Conservation (phyloP, 2,329 filamentous ascomycete species). For the Cryphonectria japonica region DNA sequence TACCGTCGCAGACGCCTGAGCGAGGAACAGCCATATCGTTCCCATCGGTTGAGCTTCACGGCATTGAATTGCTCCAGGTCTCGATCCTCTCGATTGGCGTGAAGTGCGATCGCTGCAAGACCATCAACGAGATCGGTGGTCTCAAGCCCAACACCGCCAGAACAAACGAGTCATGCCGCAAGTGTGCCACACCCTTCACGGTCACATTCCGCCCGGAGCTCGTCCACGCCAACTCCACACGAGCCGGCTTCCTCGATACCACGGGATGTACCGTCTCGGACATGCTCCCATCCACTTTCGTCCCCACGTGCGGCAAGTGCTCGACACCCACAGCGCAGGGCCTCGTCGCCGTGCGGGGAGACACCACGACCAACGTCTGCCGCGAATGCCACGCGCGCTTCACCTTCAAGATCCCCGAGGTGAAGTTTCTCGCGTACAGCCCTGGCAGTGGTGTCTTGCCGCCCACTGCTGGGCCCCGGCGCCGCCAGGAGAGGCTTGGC, state of each 20-base stretch:
- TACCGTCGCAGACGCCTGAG: constrained; percentile 51
- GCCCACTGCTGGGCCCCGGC: constrained; percentile 44
- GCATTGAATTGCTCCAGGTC: constrained; percentile 76
- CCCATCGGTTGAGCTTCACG: constrained; percentile 74
- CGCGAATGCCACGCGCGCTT: constrained; percentile 80
- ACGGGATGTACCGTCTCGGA: constrained; percentile 75
- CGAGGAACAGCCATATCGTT: constrained; percentile 79
- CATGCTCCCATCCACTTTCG: constrained; percentile 77
- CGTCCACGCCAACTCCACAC: constrained; percentile 72
- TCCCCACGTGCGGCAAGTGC: constrained; percentile 77
- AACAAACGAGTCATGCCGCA: constrained; percentile 59
- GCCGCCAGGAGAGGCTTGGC: constrained; percentile 58
- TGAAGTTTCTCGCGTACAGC: constrained; percentile 76
- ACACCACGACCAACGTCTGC: constrained; percentile 74
- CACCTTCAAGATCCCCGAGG: constrained; percentile 76
- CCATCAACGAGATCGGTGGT: constrained; percentile 69
- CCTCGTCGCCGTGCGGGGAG: constrained; percentile 73
- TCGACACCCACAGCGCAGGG: constrained; percentile 70
- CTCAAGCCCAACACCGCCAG: constrained; percentile 58
- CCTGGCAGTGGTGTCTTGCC: constrained; percentile 47
- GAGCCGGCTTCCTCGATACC: constrained; percentile 78
- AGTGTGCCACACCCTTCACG: constrained; percentile 58
- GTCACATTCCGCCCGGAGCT: constrained; percentile 67
- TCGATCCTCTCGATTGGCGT: constrained; percentile 68
- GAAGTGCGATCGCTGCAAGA: constrained; percentile 81